Base-by-base conservation (phyloP, 2,329 filamentous ascomycete genomes). In the Dichotomopilus funicola region DNA sequence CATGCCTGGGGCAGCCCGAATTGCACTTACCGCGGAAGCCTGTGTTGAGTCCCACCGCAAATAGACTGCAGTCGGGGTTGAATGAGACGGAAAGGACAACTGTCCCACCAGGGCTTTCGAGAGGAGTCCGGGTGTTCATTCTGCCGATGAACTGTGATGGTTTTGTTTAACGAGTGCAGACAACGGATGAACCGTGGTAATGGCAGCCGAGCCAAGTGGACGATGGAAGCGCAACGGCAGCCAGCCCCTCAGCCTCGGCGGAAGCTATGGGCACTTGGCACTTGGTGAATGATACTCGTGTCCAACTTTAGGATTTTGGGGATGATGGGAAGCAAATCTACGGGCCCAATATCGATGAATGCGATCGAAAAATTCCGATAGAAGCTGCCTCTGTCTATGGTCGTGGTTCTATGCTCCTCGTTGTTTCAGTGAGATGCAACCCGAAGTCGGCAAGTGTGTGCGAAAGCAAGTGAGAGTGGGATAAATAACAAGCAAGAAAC, bases 121-220 rank as follows among this genome's bases (percentile, higher is more conserved):
- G 89, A 55, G 88, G 83, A 51, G 87, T 88, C 57, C 92, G 82
- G 44, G 91, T 95, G 70, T 97, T 94, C 94, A 97, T 99, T 8
- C 37, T 57, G 58, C n/a, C 10, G 31, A 12, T 9, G 13, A 13
- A 11, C 43, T 41, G 33, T 31, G 51, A 46, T 31, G 35, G 19
- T 6, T n/a, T 36, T 27, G 41, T 6, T 43, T 42, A 49, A 44
- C 48, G 49, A 55, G 44, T n/a, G 52, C 13, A 34, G 43, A n/a
- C 12, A 12, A 10, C 11, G 9, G 5, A 9, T n/a, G 3, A 35
- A 19, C n/a, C 9, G 19, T 9, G 42, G 42, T 47, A 12, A 13
- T 13, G 37, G 48, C 43, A 46, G 36, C 37, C 33, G 42, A 31
- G 11, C 31, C 10, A 31, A 34, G 33, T 3, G 8, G 27, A 10